Evolutionary conservation across 2,329 filamentous ascomycete genomes (phyloP), one percentile per base, ranked within the genome.

Genomic region (Paecilomyces sp.): DNA sequence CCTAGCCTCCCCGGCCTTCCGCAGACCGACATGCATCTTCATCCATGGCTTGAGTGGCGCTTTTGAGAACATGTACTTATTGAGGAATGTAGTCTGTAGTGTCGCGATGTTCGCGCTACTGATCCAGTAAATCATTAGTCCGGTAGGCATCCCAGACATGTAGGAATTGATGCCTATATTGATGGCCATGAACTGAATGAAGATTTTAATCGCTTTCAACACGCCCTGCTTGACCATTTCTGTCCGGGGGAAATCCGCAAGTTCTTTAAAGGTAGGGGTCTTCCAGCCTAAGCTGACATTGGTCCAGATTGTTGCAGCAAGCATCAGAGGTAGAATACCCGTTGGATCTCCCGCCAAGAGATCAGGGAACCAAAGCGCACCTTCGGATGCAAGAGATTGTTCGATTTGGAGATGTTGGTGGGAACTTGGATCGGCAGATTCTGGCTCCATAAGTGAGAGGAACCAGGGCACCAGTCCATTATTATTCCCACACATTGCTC

Each of bases 361-460:
- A 67, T 87, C 77, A 1, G 80, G 77, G 59, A 86, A 86, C 85
- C 85, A 88, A 1, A 85, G 73, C 2, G 80, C 77, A n/a, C 85
- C 85, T 71, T 86, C 85, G 7, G 69, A 77, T 4, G 79, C 77
- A 15, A 88, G 71, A 3, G 79, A 77, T 2, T 79, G 78, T 63
- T 85, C 81, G 33, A 80, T 53, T 3, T 67, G 61, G 9, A 68
- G 53, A 58, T 65, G 66, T 25, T 74, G 60, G 41, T 70, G 57
- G 25, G 65, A 57, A 12, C 62, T 58, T 53, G 64, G 54, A 15
- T 58, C 58, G 18, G 60, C 56, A n/a, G 62, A 56, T 24, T 60
- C 58, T 31, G 61, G 57, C n/a, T 67, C 64, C 15, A 68, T 22
- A 47, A 63, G 59, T 2, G 68, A 71, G 3, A 71, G 63, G 12